phyloP scores from a whole-genome alignment of 2,329 filamentous ascomycete genomes.

The Colletotrichum sp. region DNA sequence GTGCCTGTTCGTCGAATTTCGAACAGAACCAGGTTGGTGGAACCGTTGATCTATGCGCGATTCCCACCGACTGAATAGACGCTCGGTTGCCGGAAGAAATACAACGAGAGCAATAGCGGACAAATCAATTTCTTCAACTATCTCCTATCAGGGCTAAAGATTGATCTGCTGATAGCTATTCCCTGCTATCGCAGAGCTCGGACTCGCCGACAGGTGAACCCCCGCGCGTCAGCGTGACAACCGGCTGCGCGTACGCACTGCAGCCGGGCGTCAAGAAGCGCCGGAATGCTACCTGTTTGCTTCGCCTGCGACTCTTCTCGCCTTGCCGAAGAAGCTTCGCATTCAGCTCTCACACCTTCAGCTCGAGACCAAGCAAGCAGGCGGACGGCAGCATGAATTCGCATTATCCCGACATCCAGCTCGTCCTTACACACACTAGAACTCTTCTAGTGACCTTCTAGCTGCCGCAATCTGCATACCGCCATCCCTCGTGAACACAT shows the following conservation, averaged over 20 bases:
- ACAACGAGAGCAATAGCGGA: neutral
- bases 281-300: neutral
- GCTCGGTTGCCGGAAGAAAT: neutral
- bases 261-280: neutral
- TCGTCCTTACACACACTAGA: neutral
- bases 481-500: neutral
- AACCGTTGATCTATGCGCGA: neutral
- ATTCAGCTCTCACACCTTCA: neutral
- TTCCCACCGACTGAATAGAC: neutral
- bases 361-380: neutral
- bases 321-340: neutral
- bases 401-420: neutral
- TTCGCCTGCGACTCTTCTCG: neutral
- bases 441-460: constrained; percentile 8
- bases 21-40: neutral
- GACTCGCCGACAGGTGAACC: neutral
- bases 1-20: neutral
- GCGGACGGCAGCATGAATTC: neutral
- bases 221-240: neutral
- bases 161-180: neutral
- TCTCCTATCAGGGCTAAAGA: neutral
- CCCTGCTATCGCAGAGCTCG: neutral
- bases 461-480: neutral
- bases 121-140: neutral
- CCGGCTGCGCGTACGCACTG: neutral